Evolutionary conservation across 208 protist genomes (phyloP), one percentile per base, ranked within the genome.

Genomic region (Trypanosoma boissoni): DNA sequence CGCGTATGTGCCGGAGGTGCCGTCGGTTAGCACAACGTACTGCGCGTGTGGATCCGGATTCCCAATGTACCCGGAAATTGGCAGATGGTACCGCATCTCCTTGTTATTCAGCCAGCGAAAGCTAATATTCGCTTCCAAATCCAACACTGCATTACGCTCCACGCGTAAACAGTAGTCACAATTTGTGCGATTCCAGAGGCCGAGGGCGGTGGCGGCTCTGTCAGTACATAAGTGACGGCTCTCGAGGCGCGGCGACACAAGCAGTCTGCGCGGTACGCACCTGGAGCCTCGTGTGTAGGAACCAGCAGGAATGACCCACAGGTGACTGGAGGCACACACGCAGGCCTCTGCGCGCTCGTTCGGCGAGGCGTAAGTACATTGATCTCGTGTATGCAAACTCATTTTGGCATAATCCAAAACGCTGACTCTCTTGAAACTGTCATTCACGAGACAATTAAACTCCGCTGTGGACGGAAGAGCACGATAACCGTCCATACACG

Each of bases 101-200:
- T 69, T 34, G 18, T 55, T 52, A 10, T 62, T 50, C 44, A 55
- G 43, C 63, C 63, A 69, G 3, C 63, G 53, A 31, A 42, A 69
- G 20, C 24, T 56, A 14, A 69, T 36, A 39, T 51, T 60, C 9
- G 74, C 28, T 27, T 43, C 26, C 18, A 79, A 54, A 26, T 8
- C 23, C 36, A 79, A 48, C 14, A 12, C 42, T 18, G 9, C 73
- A 23, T 49, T n/a, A 20, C 73, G 60, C 20, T 26, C 48, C 7
- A 56, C 52, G 6, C 53, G 54, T 16, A 79, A 14, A 32, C 73
- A 79, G 41, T 63, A 79, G 43, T 79, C 73, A 28, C 68, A 64
- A 10, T 39, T 31, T 16, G 34, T 53, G 9, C 54, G 53, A 18
- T 50, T 32, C 3, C 56, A 44, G 27, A 87, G 62, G 0, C 80